Conservation (phyloP, 257 asterid species). For the Oldenlandia corymbosa region DNA sequence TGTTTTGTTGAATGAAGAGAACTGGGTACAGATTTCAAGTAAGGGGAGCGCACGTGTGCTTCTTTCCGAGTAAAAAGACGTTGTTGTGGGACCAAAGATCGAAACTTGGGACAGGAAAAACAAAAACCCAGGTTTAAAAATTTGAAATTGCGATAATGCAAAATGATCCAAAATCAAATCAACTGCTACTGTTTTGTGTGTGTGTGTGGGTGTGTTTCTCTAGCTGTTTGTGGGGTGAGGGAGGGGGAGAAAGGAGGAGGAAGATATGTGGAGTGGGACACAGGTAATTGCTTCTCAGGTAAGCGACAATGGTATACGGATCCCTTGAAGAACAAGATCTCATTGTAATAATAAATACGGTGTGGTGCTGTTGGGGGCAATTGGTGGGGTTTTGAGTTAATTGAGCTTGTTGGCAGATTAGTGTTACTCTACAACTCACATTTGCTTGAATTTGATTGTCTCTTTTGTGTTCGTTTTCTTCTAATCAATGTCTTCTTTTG, state of each 20-base stretch:
- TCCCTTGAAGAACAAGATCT: background rate
- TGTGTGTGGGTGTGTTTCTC: too few species aligned
- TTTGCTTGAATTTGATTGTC: background rate
- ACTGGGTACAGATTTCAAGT: conserved; percentile 35
- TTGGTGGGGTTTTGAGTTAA: background rate
- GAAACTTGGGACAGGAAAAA: conserved; percentile 6
- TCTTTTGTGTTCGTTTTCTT: background rate
- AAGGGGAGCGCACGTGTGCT: conserved; percentile 49
- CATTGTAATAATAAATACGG: background rate
- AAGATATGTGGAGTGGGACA: background rate
- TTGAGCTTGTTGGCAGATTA: background rate
- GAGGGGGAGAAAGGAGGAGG: background rate
- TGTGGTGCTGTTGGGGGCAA: conserved; percentile 8
- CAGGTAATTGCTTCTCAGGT: conserved; percentile 29
- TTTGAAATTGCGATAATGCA: too few species aligned
- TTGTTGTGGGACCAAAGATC: conserved; percentile 25
- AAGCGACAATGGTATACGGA: conserved; percentile 31
- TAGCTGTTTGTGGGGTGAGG: background rate
- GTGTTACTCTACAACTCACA: background rate
- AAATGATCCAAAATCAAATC: too few species aligned
- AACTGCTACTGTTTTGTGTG: background rate
- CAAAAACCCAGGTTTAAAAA: background rate
- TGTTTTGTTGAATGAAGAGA: conserved; percentile 1
- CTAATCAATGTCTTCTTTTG: too few species aligned
- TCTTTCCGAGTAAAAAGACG: conserved; percentile 25